Base-by-base conservation (phyloP, 306 rosid species). In the Citrullus mucosospermus region DNA sequence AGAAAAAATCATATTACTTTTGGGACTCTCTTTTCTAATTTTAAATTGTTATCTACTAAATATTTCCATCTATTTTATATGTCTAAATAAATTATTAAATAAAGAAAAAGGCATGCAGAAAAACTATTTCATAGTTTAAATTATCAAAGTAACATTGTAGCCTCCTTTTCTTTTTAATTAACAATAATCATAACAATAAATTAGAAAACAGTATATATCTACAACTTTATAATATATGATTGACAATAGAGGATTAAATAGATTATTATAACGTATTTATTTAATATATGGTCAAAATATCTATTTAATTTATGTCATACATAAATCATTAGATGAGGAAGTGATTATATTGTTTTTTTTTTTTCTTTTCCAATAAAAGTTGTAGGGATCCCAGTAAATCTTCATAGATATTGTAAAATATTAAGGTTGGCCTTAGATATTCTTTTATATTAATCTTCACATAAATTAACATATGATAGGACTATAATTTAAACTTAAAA, bases 381-480 rank as follows among this genome's bases (percentile, higher is more conserved):
- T 46, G 76, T 48, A 71, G 56, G 54, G 76, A 71, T 48, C 76
- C 76, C 20, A 71, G 76, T 71, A 71, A 73, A 73, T 51, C 44
- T 32, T 73, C 61, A 73, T 73, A 50, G 61, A 73, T 50, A 50
- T 50, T 73, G 61, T 72, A 50, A 72, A 72, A 72, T 72, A 72
- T 28, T 72, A 72, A 8, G 60, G 16, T 72, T 72, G 28, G 60
- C 28, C 20, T 50, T 48, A 16, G 77, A 73, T 73, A 73, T 50
- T 73, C 28, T 51, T 70, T 73, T 46, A 50, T 50, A 73, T 73
- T 51, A 73, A 48, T 30, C 28, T 28, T 14, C 46, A 48, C 46
- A 8, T 48, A 46, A 48, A 22, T 48, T 71, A 71, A 25, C 58
- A 46, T 71, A 43, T 71, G 58, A 73, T 48, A 51, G 77, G 61